phyloP scores from a whole-genome alignment of 2,329 filamentous ascomycete species.

The Setomelanomma holmii region DNA sequence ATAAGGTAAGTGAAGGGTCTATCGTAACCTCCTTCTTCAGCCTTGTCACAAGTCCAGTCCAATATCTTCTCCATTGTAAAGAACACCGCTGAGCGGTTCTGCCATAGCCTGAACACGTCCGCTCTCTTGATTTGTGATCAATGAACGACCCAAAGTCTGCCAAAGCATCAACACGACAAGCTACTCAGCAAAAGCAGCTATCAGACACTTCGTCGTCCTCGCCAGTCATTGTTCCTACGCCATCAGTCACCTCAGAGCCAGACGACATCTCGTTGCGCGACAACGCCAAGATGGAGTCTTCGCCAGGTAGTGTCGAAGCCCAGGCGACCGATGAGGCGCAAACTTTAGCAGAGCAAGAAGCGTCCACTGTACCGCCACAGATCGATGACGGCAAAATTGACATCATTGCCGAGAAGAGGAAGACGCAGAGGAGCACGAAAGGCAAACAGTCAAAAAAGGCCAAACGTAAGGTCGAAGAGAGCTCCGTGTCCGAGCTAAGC shows the following conservation, averaged over 20 bases:
- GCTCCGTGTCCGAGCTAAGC: constrained; percentile 29
- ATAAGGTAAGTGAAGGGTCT: constrained; percentile 14
- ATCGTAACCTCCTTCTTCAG: not conserved
- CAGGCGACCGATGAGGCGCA: constrained; percentile 10
- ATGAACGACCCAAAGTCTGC: constrained; percentile 30
- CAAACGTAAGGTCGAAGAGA: constrained; percentile 25
- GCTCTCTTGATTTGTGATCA: not conserved
- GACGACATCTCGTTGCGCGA: constrained; percentile 22
- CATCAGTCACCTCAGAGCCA: constrained; percentile 28
- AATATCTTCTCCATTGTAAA: not conserved
- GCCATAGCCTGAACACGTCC: not conserved
- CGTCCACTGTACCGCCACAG: constrained; percentile 4
- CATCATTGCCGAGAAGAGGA: constrained; percentile 12
- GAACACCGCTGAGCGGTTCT: not conserved
- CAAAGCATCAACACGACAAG: constrained; percentile 10
- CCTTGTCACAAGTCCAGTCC: not conserved
- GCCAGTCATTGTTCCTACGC: constrained; percentile 32
- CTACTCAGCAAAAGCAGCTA: constrained; percentile 17
- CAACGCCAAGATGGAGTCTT: constrained; percentile 19
- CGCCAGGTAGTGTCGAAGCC: constrained; percentile 15
- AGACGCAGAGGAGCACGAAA: constrained; percentile 14
- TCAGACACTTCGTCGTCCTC: constrained; percentile 32
- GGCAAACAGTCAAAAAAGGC: constrained; percentile 24
- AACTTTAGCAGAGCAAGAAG: constrained; percentile 10
- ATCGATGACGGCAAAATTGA: constrained; percentile 15